Conservation (phyloP, 208 protist species). For the Leishmania braziliensis region DNA sequence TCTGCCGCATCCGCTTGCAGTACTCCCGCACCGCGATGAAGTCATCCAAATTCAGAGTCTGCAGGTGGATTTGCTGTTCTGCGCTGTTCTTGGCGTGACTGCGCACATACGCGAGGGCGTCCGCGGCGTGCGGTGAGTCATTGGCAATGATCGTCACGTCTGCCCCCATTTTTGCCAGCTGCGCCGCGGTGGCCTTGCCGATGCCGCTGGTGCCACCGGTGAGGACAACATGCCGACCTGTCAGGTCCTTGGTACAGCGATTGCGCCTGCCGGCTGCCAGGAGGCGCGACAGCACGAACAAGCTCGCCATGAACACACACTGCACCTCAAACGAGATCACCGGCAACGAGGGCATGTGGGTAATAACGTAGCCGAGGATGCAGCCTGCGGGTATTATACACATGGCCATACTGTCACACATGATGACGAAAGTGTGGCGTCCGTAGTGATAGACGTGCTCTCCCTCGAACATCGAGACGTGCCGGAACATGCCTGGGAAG, state of each 20-base stretch:
- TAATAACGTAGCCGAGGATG: conserved; percentile 45
- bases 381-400: conserved; percentile 60
- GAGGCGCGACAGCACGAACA: conserved; percentile 43
- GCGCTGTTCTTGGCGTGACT: conserved; percentile 9
- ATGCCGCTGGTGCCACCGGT: conserved; percentile 83
- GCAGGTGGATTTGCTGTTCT: conserved; percentile 43
- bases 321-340: conserved; percentile 44
- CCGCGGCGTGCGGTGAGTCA: conserved; percentile 42
- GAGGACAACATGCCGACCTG: conserved; percentile 56
- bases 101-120: conserved; percentile 34
- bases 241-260: conserved; percentile 44
- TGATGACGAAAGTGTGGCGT: conserved; percentile 64
- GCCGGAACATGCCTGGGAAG: conserved; percentile 58
- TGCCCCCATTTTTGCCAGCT: conserved; percentile 70
- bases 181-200: conserved; percentile 64
- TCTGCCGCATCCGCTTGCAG: conserved; percentile 55
- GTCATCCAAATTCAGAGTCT: conserved; percentile 68
- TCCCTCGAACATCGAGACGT: conserved; percentile 71
- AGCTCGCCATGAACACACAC: conserved; percentile 36
- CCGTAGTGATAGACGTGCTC: conserved; percentile 80
- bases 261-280: conserved; percentile 52
- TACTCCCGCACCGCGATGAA: conserved; percentile 79
- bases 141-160: conserved; percentile 59
- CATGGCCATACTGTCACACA: conserved; percentile 56
- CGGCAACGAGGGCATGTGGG: conserved; percentile 32